phyloP scores from a whole-genome alignment of 345 rosid species.

The Populus tremula region DNA sequence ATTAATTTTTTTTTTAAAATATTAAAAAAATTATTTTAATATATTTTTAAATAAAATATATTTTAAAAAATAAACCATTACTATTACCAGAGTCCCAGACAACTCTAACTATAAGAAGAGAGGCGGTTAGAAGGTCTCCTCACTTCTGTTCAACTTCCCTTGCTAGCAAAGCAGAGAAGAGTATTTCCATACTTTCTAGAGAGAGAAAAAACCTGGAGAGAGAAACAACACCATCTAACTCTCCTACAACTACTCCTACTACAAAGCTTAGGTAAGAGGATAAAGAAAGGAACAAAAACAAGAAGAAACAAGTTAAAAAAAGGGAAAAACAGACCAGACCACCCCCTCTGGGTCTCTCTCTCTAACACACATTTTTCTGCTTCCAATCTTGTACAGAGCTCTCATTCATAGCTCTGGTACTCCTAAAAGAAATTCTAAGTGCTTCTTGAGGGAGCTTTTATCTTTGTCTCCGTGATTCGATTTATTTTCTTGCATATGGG shows the following conservation, averaged over 20 bases:
- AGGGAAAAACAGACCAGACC: no score
- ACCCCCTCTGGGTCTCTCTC: neutral
- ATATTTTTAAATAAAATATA: no score
- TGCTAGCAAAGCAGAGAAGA: slow-evolving; percentile 39
- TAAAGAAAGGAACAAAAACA: slow-evolving; percentile 2
- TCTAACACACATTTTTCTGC: neutral
- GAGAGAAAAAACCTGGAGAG: neutral
- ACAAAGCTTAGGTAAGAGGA: neutral
- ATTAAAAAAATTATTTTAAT: no score
- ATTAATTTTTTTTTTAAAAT: no score
- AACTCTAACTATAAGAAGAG: neutral
- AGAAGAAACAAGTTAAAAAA: neutral
- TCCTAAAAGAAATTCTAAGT: neutral
- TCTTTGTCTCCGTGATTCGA: slow-evolving; percentile 15
- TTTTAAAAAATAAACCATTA: no score
- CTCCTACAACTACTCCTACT: neutral
- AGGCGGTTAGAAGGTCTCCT: slow-evolving; percentile 43
- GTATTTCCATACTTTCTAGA: neutral
- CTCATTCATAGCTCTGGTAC: neutral
- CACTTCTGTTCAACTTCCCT: slow-evolving; percentile 19
- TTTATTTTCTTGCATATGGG: slow-evolving; percentile 18
- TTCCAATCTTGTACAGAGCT: slow-evolving; percentile 2
- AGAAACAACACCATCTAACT: neutral
- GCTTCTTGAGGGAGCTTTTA: neutral
- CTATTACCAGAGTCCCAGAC: no score